Evolutionary conservation across 1,139 yeast genomes (phyloP).

Genomic region (Debaryomyces coudertii): DNA sequence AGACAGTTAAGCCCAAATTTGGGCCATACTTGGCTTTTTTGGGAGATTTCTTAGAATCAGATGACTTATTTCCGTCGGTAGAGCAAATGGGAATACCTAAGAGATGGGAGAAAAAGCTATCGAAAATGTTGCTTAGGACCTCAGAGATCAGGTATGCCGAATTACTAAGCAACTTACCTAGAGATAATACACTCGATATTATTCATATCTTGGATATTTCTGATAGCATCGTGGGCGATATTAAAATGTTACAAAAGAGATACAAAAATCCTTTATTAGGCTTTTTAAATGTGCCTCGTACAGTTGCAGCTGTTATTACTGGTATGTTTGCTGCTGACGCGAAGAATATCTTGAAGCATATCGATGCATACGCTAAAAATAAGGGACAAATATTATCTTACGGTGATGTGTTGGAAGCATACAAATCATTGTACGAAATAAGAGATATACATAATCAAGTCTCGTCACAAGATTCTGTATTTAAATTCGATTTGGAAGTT

Average conservation of each 20-base stretch:
- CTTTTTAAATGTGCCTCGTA: constrained; percentile 54
- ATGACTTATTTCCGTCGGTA: constrained; percentile 43
- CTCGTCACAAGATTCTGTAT: constrained; percentile 32
- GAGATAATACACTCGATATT: constrained; percentile 61
- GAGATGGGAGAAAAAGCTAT: constrained; percentile 56
- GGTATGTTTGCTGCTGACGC: constrained; percentile 68
- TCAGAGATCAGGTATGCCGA: constrained; percentile 65
- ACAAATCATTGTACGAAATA: constrained; percentile 57
- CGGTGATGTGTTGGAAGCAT: constrained; percentile 65
- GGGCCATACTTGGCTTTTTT: constrained; percentile 56
- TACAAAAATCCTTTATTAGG: constrained; percentile 68
- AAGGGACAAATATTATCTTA: constrained; percentile 48
- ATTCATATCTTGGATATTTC: constrained; percentile 64
- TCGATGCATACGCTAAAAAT: constrained; percentile 46
- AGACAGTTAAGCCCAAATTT: constrained; percentile 59
- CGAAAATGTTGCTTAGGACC: constrained; percentile 50
- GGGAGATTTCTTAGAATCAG: constrained; percentile 55
- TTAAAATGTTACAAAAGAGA: constrained; percentile 57
- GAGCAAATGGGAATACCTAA: constrained; percentile 42
- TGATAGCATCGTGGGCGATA: constrained; percentile 54
- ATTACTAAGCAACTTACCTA: constrained; percentile 59
- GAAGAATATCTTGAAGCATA: constrained; percentile 59
- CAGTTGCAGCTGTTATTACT: constrained; percentile 59
- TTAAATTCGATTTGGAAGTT: constrained; percentile 61
- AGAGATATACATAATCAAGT: constrained; percentile 60